Evolutionary conservation across 768 basidiomycete species (phyloP), one percentile per base, ranked within the genome.

Genomic region (Psilocybe subaeruginosa): DNA sequence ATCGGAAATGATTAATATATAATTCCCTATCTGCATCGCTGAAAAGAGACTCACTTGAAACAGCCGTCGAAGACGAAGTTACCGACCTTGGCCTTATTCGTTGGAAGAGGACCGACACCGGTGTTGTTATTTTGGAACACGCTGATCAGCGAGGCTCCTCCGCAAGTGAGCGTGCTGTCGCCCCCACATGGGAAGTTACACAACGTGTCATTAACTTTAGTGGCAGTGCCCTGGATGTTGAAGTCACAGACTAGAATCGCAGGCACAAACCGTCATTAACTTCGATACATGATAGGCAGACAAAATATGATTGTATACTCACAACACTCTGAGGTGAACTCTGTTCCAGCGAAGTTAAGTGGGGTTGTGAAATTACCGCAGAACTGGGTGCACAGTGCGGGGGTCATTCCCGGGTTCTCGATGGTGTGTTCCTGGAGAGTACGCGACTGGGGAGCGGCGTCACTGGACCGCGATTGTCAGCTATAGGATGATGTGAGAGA

Each of bases 291-390:
- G 33, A 29, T 23, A 8, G 17, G 2, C 14, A n/a, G n/a, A 48
- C 43, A 52, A 39, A 35, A 39, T 45, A 54, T 12, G 48, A 50
- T 23, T 14, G 31, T 19, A 39, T 14, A 60, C 63, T 4, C 50
- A 65, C 64, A 65, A 43, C 64, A 65, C 30, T 65, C 61, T 8
- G 37, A 39, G 14, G 61, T 60, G 58, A 65, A 65, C 54, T 65
- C 64, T 12, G 57, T 54, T 12, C 64, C 64, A 23, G 64, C 64
- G 35, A 65, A 65, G 50, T 62, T 62, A 23, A 59, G 49, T 3
- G 30, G 41, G 16, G 64, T 52, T 11, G 51, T 41, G 39, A 46
- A 35, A 46, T 30, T 53, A 14, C 54, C 51, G 50, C 66, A 67
- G 54, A 64, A 64, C 3, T 23, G 39, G 8, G 64, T 64, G 56